Percentiles rank a stretch among this genome's conserved stretches.
phyloP scores from a whole-genome alignment of 257 asterid species.

The Coffea canephora region DNA sequence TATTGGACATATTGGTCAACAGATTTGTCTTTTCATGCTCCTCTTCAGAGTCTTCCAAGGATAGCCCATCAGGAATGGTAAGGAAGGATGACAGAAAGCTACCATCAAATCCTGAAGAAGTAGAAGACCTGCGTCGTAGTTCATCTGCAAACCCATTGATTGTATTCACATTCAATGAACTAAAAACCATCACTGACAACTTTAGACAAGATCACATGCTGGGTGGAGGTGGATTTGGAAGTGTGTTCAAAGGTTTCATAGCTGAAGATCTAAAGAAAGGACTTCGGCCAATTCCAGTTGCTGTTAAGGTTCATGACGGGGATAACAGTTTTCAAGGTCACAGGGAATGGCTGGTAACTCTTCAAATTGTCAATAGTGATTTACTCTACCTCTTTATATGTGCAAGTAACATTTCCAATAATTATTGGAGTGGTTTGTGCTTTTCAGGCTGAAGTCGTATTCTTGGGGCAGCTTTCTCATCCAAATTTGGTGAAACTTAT shows the following conservation, averaged over 20 bases:
- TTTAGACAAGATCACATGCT: slow-evolving; percentile 88
- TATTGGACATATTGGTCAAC: background rate
- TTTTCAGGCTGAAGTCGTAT: slow-evolving; percentile 75
- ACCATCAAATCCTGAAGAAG: slow-evolving; percentile 93
- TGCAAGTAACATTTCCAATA: background rate
- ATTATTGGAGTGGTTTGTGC: background rate
- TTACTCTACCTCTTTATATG: background rate
- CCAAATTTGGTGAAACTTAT: slow-evolving; percentile 76
- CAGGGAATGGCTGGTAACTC: slow-evolving; percentile 89
- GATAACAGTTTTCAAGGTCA: slow-evolving; percentile 93
- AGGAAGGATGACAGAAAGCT: slow-evolving; percentile 46
- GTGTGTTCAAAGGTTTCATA: slow-evolving; percentile 77
- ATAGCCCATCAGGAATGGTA: slow-evolving; percentile 34
- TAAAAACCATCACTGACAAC: slow-evolving; percentile 60
- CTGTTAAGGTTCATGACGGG: slow-evolving; percentile 92
- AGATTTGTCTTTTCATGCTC: background rate
- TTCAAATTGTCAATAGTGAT: slow-evolving; percentile 1
- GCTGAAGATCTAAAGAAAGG: slow-evolving; percentile 46
- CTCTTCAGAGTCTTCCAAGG: slow-evolving; percentile 48
- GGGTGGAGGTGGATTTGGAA: slow-evolving; percentile 98
- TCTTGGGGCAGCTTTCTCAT: slow-evolving; percentile 82
- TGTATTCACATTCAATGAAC: slow-evolving; percentile 68
- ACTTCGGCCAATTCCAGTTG: slow-evolving; percentile 53
- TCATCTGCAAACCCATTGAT: slow-evolving; percentile 58
- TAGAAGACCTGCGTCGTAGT: slow-evolving; percentile 72